phyloP scores from a whole-genome alignment of 2,329 filamentous ascomycete genomes.

The Balansia obtecta region DNA sequence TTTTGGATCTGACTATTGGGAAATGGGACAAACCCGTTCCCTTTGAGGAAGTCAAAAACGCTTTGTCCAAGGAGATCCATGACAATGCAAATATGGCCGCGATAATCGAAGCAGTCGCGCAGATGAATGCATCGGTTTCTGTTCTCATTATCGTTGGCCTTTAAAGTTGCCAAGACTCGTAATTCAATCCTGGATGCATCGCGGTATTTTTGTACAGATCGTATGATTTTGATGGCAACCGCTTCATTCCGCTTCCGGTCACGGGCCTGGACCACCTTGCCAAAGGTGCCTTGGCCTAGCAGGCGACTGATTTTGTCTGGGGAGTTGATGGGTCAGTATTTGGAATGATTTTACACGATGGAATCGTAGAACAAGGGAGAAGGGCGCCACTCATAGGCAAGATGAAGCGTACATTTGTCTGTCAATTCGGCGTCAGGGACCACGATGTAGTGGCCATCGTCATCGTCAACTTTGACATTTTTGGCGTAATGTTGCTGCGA shows the following conservation, averaged over 20 bases:
- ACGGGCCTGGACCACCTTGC: constrained; percentile 89
- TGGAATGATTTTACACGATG: too few species aligned
- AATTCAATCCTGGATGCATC: constrained; percentile 93
- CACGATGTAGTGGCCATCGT: constrained; percentile 95
- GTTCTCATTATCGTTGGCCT: constrained; percentile 83
- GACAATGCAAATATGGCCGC: constrained; percentile 86
- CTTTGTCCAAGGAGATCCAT: constrained; percentile 78
- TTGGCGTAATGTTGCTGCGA: constrained; percentile 29
- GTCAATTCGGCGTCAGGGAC: constrained; percentile 77
- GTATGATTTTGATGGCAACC: constrained; percentile 95
- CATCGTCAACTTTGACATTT: constrained; percentile 76
- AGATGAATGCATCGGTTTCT: constrained; percentile 95
- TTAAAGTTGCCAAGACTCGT: constrained; percentile 79
- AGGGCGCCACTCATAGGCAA: not conserved
- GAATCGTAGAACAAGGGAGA: too few species aligned
- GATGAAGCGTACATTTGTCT: constrained; percentile 63
- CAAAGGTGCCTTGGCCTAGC: constrained; percentile 93
- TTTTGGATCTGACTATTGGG: constrained; percentile 97
- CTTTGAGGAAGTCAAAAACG: constrained; percentile 96
- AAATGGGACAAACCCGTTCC: constrained; percentile 90
- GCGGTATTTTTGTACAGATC: constrained; percentile 95
- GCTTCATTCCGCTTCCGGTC: constrained; percentile 65
- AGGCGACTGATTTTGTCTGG: constrained; percentile 79
- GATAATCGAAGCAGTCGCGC: constrained; percentile 92
- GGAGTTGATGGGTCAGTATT: not conserved